These are phyloP conservation scores for Trametes gibbosa DNA, from an alignment of 768 basidiomycete species.

Conservation along the genomic window DNA sequence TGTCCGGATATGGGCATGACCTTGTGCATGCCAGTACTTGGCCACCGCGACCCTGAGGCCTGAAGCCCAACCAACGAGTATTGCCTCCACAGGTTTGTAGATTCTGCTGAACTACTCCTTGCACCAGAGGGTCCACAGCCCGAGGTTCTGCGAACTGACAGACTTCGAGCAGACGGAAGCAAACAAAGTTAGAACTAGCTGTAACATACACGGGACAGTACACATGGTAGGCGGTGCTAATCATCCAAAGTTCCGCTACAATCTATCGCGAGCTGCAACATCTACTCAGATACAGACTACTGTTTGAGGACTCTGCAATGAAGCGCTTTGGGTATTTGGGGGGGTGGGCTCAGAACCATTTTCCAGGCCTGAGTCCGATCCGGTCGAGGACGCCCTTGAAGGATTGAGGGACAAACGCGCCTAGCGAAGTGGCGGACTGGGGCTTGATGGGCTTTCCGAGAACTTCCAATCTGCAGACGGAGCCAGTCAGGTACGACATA, in stretches of 20 bases:
- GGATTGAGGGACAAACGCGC: constrained; percentile 44
- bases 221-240: background rate
- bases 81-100: too few relatives aligned
- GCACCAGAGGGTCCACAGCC: too few relatives aligned
- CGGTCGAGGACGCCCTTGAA: constrained; percentile 55
- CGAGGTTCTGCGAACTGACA: background rate
- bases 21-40: too few relatives aligned
- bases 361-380: constrained; percentile 51
- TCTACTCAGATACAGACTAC: background rate
- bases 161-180: background rate
- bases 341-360: constrained; percentile 48
- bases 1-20: too few relatives aligned
- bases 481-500: too few relatives aligned
- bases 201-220: constrained; percentile 5
- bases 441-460: constrained; percentile 46
- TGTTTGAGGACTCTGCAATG: background rate
- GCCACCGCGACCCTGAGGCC: too few relatives aligned
- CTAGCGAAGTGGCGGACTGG: constrained; percentile 42
- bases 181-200: background rate
- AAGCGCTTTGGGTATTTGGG: background rate
- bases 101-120: too few relatives aligned
- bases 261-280: background rate
- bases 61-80: too few relatives aligned
- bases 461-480: constrained; percentile 41
- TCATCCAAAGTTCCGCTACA: background rate